Conservation (phyloP, 192 early-diverging fungal genomes). For the Coemansia pectinata region DNA sequence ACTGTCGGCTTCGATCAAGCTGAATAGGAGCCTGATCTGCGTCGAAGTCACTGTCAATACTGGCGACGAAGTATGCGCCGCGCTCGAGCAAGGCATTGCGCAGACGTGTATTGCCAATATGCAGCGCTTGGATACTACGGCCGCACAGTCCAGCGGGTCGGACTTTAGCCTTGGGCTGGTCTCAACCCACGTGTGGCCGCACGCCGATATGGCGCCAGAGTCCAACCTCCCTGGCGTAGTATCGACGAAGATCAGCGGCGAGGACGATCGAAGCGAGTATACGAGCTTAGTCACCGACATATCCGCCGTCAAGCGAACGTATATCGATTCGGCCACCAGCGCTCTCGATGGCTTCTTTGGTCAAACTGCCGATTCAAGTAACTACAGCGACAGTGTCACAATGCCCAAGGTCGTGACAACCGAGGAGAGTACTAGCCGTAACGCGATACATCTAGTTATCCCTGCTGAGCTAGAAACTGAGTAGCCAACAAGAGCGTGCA, state of each 20-base stretch:
- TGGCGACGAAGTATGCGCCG: conserved; percentile 53
- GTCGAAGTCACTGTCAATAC: conserved; percentile 67
- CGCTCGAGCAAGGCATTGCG: conserved; percentile 54
- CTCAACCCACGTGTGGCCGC: conserved; percentile 27
- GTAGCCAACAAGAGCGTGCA: no score
- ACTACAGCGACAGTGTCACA: not conserved
- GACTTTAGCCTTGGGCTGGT: conserved; percentile 33
- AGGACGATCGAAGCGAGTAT: conserved; percentile 28
- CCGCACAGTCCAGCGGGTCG: conserved; percentile 15
- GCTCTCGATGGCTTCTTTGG: conserved; percentile 6
- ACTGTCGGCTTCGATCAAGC: conserved; percentile 75
- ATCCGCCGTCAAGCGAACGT: conserved; percentile 31
- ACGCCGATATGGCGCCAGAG: conserved; percentile 32
- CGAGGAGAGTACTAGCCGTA: not conserved
- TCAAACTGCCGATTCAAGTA: not conserved
- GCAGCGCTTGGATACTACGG: conserved; percentile 39
- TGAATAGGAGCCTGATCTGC: conserved; percentile 72
- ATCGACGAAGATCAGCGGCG: conserved; percentile 32
- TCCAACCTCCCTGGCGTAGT: conserved; percentile 29
- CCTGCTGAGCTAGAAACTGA: not conserved
- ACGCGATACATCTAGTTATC: not conserved
- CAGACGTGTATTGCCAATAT: conserved; percentile 57
- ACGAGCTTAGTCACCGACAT: conserved; percentile 45
- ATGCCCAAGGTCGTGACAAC: not conserved
- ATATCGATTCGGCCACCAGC: conserved; percentile 1